Base-by-base conservation (phyloP, 371 early-diverging fungal genomes). In the Chytridiales sp. region DNA sequence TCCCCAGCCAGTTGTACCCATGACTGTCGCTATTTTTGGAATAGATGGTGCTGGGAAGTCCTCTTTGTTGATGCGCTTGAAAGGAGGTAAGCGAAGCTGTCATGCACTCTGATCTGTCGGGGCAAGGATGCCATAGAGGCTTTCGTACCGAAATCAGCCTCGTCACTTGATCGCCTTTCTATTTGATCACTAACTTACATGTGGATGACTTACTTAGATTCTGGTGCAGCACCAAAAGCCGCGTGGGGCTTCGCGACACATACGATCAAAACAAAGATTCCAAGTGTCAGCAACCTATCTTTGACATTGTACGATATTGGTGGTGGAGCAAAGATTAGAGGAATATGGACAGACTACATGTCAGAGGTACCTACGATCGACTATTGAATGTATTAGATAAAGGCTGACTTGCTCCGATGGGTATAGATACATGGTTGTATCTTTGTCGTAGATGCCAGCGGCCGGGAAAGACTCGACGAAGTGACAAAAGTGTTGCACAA, bases 331-430 rank as follows among this genome's bases (percentile, higher is more conserved):
- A 60, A 59, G 58, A 73, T 73, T 31, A 34, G 74, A 30, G 62
- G 57, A 32, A 73, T 73, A 35, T 73, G 74, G 74, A 47, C 36
- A 15, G 69, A 73, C 52, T 73, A 73, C 47, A 47, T 61, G 26
- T 67, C 74, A 4, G 74, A 73, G 65, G 73, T 72, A 47, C n/a
- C n/a, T n/a, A n/a, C n/a, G 11, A n/a, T 17, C 17, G 26, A n/a
- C n/a, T n/a, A n/a, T n/a, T n/a, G n/a, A n/a, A n/a, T n/a, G n/a
- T n/a, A n/a, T n/a, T n/a, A n/a, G n/a, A n/a, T n/a, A n/a, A n/a
- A n/a, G n/a, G n/a, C n/a, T n/a, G n/a, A n/a, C n/a, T n/a, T n/a
- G n/a, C n/a, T n/a, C n/a, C n/a, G n/a, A n/a, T n/a, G n/a, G n/a
- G 15, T 27, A 4, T 51, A 72, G 69, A 38, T 54, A 1, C 66